These are phyloP conservation scores for Trametes pubescens DNA, from an alignment of 1,284 basidiomycete genomes.

Conservation along the genomic window DNA sequence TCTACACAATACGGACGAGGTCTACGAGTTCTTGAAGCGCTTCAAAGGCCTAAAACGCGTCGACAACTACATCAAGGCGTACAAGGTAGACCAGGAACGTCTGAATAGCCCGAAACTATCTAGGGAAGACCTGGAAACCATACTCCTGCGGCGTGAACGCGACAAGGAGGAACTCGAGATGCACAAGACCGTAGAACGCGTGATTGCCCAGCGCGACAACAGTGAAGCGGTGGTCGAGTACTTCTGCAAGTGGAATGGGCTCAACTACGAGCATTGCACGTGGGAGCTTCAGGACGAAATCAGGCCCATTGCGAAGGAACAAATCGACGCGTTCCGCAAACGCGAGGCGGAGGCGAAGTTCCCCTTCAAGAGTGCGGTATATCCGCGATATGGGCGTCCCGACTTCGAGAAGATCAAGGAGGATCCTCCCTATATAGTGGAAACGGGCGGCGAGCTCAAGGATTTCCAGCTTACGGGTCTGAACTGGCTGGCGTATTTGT, in stretches of 20 bases:
- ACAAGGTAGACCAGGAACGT: conserved; percentile 78
- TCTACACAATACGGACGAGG: conserved; percentile 96
- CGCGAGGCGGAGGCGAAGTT: conserved; percentile 85
- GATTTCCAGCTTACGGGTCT: conserved; percentile 98
- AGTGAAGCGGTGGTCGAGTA: conserved; percentile 82
- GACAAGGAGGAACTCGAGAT: conserved; percentile 90
- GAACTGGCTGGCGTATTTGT: conserved; percentile 98
- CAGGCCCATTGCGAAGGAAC: conserved; percentile 73
- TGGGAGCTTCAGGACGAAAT: conserved; percentile 93
- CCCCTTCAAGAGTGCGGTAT: conserved; percentile 85
- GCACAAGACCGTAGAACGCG: conserved; percentile 92
- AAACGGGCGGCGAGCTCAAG: conserved; percentile 87
- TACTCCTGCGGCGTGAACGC: conserved; percentile 90
- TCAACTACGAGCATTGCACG: conserved; percentile 95
- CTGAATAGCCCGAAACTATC: conserved; percentile 75
- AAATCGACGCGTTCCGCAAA: conserved; percentile 84
- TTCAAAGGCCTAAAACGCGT: conserved; percentile 96
- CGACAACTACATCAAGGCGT: conserved; percentile 97
- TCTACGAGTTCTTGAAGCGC: conserved; percentile 93
- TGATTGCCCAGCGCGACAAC: conserved; percentile 85
- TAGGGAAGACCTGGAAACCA: conserved; percentile 90
- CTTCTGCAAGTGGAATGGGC: conserved; percentile 97
- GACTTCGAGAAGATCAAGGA: conserved; percentile 87
- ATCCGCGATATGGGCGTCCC: conserved; percentile 78
- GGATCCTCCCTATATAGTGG: conserved; percentile 89